These are phyloP conservation scores for Barnettozyma wickerhamii DNA, from an alignment of 805 yeast species.

Conservation along the genomic window DNA sequence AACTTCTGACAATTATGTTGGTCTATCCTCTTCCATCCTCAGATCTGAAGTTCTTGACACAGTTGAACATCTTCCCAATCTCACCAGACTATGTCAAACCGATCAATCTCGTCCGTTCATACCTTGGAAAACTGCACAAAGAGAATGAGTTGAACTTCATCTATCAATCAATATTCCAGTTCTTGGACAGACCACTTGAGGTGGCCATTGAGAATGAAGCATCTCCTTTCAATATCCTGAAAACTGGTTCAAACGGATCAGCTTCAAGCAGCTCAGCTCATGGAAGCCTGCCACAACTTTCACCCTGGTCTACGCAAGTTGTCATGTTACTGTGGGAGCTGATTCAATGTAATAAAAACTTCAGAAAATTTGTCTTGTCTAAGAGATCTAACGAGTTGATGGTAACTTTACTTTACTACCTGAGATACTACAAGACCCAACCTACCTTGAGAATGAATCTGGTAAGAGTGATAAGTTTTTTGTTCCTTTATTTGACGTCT, in stretches of 20 bases:
- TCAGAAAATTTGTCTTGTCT: slow-evolving; percentile 41
- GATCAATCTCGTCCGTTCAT: slow-evolving; percentile 44
- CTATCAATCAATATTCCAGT: slow-evolving; percentile 41
- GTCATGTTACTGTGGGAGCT: slow-evolving; percentile 71
- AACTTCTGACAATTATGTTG: slow-evolving; percentile 55
- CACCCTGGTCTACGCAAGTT: slow-evolving; percentile 54
- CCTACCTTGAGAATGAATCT: slow-evolving; percentile 34
- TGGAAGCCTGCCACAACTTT: slow-evolving; percentile 31
- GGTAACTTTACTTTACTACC: slow-evolving; percentile 51
- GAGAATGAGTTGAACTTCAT: slow-evolving; percentile 51
- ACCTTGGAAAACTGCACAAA: slow-evolving; percentile 49
- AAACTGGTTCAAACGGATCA: slow-evolving; percentile 6
- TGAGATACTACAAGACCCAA: slow-evolving; percentile 42
- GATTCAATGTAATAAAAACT: slow-evolving; percentile 62
- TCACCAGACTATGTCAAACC: slow-evolving; percentile 28
- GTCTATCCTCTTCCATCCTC: slow-evolving; percentile 60
- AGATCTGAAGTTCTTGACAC: slow-evolving; percentile 33
- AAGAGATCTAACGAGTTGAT: slow-evolving; percentile 50
- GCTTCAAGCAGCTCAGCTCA: background rate
- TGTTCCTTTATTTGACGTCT: slow-evolving; percentile 47
- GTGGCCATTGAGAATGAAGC: slow-evolving; percentile 34
- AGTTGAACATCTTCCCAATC: slow-evolving; percentile 26
- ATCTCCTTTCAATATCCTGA: slow-evolving; percentile 29
- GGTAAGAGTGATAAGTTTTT: slow-evolving; percentile 47
- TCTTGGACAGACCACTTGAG: slow-evolving; percentile 44